phyloP scores from a whole-genome alignment of 805 yeast genomes.

The Cyberlindnera veronae region DNA sequence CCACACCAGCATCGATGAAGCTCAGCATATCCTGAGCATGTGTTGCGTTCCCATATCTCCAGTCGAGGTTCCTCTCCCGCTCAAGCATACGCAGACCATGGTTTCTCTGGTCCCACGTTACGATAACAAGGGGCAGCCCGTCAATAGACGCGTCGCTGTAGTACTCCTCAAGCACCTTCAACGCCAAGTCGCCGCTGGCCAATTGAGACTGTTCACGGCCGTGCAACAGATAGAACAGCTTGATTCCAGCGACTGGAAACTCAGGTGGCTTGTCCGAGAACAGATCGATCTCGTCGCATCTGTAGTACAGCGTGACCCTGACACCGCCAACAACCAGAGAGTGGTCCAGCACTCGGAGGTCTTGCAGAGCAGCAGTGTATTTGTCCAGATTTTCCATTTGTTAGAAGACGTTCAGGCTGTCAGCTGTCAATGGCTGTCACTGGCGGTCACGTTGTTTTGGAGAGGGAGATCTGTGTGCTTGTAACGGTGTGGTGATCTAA shows the following conservation, averaged over 20 bases:
- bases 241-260: neutral
- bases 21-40: conserved; percentile 20
- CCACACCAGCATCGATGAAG: conserved; percentile 17
- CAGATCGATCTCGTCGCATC: conserved; percentile 6
- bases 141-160: neutral
- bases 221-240: conserved; percentile 9
- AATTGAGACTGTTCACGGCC: conserved; percentile 5
- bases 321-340: conserved; percentile 10
- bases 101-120: conserved; percentile 24
- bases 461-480: too few species aligned
- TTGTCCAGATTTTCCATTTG: too few species aligned
- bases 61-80: conserved; percentile 8
- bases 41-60: conserved; percentile 20
- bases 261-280: neutral
- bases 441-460: neutral
- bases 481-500: neutral
- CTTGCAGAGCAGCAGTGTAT: too few species aligned
- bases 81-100: conserved; percentile 20
- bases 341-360: too few species aligned
- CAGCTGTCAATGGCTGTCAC: too few species aligned
- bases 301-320: conserved; percentile 5
- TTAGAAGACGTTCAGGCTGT: too few species aligned
- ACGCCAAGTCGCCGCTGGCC: conserved; percentile 2
- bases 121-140: conserved; percentile 11
- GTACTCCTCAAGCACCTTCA: conserved; percentile 5